Evolutionary conservation across 257 asterid species (phyloP).

Genomic region (Solanum pimpinellifolium): DNA sequence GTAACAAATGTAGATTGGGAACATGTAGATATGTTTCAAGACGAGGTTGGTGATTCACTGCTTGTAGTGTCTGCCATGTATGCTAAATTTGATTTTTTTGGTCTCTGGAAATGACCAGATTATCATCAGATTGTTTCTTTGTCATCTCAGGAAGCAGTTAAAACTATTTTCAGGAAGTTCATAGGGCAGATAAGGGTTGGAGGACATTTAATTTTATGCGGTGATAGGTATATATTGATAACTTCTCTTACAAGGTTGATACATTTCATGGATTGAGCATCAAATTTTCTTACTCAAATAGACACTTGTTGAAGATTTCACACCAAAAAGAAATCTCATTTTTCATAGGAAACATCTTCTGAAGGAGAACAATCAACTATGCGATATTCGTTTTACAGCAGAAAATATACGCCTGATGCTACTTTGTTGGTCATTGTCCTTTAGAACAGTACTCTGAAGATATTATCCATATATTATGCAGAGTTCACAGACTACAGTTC

Average conservation of each 20-base stretch:
- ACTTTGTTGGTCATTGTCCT: not conserved
- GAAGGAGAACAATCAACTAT: not conserved
- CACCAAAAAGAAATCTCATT: not conserved
- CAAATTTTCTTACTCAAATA: not conserved
- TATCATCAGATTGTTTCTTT: not conserved
- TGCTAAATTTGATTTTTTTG: not conserved
- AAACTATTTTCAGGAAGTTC: constrained; percentile 17
- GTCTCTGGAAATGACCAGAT: not conserved
- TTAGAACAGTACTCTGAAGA: not conserved
- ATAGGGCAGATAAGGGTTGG: constrained; percentile 10
- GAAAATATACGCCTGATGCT: not conserved
- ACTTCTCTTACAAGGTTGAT: not conserved
- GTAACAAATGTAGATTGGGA: constrained; percentile 32
- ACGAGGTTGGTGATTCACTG: constrained; percentile 12
- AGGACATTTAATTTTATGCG: constrained; percentile 24
- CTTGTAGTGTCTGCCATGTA: not conserved
- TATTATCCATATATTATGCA: not conserved
- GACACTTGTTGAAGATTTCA: not conserved
- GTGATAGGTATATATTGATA: constrained; percentile 17
- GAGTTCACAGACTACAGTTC: not conserved
- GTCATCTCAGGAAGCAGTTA: constrained; percentile 18
- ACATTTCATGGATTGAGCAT: not conserved
- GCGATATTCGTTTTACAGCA: not conserved
- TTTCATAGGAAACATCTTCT: not conserved
- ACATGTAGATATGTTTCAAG: constrained; percentile 25